A percentile compares a stretch with the other conserved stretches of the same genome.
These are phyloP conservation scores for Macrocybe gigantea DNA, from an alignment of 768 basidiomycete species.

Conservation along the genomic window DNA sequence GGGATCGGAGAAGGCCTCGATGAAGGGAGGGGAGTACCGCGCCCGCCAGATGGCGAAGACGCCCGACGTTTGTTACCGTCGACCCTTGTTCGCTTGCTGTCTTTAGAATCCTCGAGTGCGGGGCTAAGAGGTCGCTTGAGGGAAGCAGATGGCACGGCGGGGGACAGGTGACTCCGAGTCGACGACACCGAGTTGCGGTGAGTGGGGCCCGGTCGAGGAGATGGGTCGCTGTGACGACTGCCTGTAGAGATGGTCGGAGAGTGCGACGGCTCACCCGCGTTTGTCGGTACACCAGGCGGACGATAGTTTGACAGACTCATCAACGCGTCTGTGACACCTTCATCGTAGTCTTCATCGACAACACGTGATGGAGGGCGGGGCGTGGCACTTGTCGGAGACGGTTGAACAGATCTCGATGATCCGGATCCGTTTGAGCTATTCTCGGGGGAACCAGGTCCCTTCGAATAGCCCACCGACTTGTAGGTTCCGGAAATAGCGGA, in stretches of 20 bases:
- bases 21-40: constrained; percentile 52
- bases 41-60: constrained; percentile 43
- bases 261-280: constrained; percentile 33
- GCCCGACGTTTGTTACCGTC: constrained; percentile 46
- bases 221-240: constrained; percentile 45
- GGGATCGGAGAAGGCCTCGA: constrained; percentile 68
- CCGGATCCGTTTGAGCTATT: constrained; percentile 62
- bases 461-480: constrained; percentile 27
- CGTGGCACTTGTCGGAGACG: constrained; percentile 60
- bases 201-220: constrained; percentile 41
- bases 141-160: constrained; percentile 37
- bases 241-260: constrained; percentile 57
- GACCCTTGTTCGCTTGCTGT: constrained; percentile 58
- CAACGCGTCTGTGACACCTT: constrained; percentile 76
- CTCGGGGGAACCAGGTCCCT: constrained; percentile 50
- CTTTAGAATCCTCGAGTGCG: constrained; percentile 47
- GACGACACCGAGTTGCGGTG: constrained; percentile 70
- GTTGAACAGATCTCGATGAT: constrained; percentile 62
- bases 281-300: constrained; percentile 21
- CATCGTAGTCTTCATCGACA: constrained; percentile 93
- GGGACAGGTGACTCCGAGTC: constrained; percentile 58
- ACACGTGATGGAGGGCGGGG: constrained; percentile 58
- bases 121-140: constrained; percentile 72
- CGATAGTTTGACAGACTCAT: constrained; percentile 59
- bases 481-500: constrained; percentile 17